Evolutionary conservation across 1,284 basidiomycete species (phyloP).

Genomic region (Athelia psychrophila): DNA sequence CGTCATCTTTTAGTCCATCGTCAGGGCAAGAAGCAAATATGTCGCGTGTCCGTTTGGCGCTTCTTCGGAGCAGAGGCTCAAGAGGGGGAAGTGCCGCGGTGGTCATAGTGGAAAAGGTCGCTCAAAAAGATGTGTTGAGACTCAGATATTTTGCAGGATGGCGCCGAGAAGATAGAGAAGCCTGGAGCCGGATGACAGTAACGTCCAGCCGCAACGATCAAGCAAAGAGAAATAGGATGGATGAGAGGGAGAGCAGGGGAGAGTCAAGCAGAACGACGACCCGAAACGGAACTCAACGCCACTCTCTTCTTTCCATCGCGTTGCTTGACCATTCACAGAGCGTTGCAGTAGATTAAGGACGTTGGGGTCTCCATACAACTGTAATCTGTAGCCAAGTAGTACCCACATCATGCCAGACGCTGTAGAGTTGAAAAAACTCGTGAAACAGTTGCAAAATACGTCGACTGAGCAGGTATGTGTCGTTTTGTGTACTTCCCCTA

Average conservation of each 20-base stretch:
- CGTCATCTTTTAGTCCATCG: constrained; percentile 61
- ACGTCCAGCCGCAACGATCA: neutral
- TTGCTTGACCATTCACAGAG: neutral
- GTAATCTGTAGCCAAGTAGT: constrained; percentile 10
- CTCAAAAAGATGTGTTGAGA: neutral
- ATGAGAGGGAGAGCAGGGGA: neutral
- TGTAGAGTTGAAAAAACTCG: constrained; percentile 74
- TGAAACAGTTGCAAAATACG: constrained; percentile 71
- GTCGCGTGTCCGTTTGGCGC: constrained; percentile 65
- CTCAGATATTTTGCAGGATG: too few species aligned
- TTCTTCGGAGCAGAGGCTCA: constrained; percentile 59
- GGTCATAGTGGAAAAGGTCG: constrained; percentile 12
- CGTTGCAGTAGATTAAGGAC: neutral
- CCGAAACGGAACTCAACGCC: neutral
- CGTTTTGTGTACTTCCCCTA: constrained; percentile 33
- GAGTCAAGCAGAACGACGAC: neutral
- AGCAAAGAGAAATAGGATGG: neutral
- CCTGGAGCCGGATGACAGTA: neutral
- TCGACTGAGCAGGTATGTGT: constrained; percentile 59
- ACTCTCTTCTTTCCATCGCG: neutral
- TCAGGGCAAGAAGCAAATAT: constrained; percentile 67
- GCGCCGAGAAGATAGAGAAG: too few species aligned
- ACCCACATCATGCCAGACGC: constrained; percentile 30
- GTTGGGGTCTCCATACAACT: neutral
- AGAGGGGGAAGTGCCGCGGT: constrained; percentile 59